Conservation (phyloP, 2,329 filamentous ascomycete species). For the Cladosporium sp. region DNA sequence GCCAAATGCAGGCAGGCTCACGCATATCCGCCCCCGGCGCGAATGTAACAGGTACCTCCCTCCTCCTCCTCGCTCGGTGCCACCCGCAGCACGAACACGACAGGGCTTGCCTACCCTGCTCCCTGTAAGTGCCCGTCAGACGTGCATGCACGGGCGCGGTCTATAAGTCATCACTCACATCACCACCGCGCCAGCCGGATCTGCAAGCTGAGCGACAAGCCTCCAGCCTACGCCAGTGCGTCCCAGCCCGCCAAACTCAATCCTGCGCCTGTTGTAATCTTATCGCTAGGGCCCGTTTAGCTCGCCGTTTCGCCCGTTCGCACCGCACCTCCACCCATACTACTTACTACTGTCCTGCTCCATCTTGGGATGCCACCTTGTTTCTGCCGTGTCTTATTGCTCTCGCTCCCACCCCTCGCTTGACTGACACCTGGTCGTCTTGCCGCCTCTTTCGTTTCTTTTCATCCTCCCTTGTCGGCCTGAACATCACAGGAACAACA, state of each 20-base stretch:
- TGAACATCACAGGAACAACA: not conserved
- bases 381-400: conserved; percentile 14
- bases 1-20: not conserved
- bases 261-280: conserved; percentile 14
- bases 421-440: conserved; percentile 1
- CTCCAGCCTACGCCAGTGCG: conserved; percentile 19
- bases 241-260: conserved; percentile 12
- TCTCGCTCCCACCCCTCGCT: conserved; percentile 4
- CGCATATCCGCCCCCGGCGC: too few species aligned
- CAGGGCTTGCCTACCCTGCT: conserved; percentile 15
- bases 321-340: conserved; percentile 11
- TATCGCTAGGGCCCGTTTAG: conserved; percentile 12
- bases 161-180: conserved; percentile 18
- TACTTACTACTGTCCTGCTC: conserved; percentile 2
- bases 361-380: conserved; percentile 14
- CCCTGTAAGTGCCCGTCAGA: conserved; percentile 20
- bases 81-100: not conserved
- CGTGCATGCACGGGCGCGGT: conserved; percentile 20
- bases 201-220: conserved; percentile 19
- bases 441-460: not conserved
- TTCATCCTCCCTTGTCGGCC: not conserved
- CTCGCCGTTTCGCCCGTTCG: conserved; percentile 13
- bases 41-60: too few species aligned
- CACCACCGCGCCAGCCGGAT: conserved; percentile 15
- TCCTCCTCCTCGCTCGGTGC: too few species aligned